Evolutionary conservation across 257 asterid genomes (phyloP), one percentile per base, ranked within the genome.

Genomic region (Nicotiana undulata): DNA sequence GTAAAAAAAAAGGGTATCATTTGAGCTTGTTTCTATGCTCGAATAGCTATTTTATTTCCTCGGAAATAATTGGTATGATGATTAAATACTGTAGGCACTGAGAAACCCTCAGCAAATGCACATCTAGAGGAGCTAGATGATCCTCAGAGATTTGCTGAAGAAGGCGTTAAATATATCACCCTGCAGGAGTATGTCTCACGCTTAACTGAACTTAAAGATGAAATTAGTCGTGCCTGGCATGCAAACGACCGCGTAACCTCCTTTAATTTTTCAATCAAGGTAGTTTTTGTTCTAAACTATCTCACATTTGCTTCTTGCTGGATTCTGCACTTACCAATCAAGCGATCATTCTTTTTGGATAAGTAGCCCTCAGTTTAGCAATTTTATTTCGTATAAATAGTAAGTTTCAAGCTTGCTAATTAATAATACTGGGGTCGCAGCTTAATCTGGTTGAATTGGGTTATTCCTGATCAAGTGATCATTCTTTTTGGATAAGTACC

Each of bases 261-360:
- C 83, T 87, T 94, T 81, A 91, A 90, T 89, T 87, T 90, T 92
- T 89, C 97, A 9, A 93, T 92, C 82, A 94, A 93, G 97, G 97
- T 92, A 85, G 84, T 56, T 58, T 82, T 80, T 82, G 16, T 70
- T 31, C 85, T 20, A 29, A 9, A 11, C 32, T 56, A n/a, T 76
- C 53, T 56, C 22, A 29, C 67, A 55, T 55, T 72, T 24, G 40
- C 37, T 72, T 72, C 61, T 72, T 72, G 16, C 61, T 72, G 24
- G 78, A 72, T 72, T 72, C 61, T 72, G 40, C 58, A 46, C 9
- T 72, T 72, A 22, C 59, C 24, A 72, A 72, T 49, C 40, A 46
- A 72, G 61, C 49, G 60, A 49, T 72, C 24, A 8, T 72, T 72
- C 61, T 49, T 72, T 49, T 46, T 72, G 59, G 78, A 46, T 72